Evolutionary conservation across 2,329 filamentous ascomycete species (phyloP).

Genomic region (Ophiosphaerella herpotricha): DNA sequence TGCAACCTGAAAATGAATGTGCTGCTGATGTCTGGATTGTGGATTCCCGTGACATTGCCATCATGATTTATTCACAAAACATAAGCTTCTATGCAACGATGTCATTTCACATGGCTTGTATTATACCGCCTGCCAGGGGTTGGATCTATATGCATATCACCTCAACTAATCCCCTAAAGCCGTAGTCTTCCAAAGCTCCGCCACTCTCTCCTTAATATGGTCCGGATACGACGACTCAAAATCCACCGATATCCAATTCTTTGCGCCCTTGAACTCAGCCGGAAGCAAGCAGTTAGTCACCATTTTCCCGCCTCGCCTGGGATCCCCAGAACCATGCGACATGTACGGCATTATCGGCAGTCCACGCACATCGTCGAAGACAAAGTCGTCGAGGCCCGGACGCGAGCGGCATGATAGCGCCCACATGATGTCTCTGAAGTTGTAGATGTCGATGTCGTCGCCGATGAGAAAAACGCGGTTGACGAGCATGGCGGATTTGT

Average conservation of each 20-base stretch:
- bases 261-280: conserved; percentile 1
- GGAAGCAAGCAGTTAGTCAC: conserved; percentile 1
- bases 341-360: conserved; percentile 2
- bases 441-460: conserved; percentile 56
- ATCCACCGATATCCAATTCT: conserved; percentile 1
- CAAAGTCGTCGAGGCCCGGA: conserved; percentile 29
- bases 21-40: too few species aligned
- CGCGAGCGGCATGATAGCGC: conserved; percentile 56
- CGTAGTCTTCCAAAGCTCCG: not conserved
- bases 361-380: conserved; percentile 3
- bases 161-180: not conserved
- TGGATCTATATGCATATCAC: not conserved
- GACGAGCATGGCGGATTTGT: conserved; percentile 51
- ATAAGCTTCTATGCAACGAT: too few species aligned
- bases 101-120: too few species aligned
- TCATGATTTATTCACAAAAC: too few species aligned
- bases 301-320: not conserved
- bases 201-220: not conserved
- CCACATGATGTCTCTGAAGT: conserved; percentile 55
- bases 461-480: conserved; percentile 54
- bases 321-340: conserved; percentile 1
- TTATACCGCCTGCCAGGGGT: not conserved
- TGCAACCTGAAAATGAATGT: too few species aligned
- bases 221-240: conserved; percentile 1
- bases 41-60: too few species aligned